Conservation (phyloP, 176 grass and related monocot genomes). For the Ananas comosus region DNA sequence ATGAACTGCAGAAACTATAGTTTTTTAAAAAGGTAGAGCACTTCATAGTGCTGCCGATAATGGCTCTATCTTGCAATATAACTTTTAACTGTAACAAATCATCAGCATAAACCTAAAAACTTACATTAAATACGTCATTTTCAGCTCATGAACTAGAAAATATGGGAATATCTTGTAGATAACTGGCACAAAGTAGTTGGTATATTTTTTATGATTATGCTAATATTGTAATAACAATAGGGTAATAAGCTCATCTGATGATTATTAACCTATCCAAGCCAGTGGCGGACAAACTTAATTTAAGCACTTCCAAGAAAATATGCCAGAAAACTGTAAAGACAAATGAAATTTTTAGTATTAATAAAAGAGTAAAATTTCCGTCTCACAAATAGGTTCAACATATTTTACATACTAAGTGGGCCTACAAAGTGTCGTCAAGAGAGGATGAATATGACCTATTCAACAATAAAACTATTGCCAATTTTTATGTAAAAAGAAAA, state of each 20-base stretch:
- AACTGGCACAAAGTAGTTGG: background rate
- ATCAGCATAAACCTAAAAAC: background rate
- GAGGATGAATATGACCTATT: background rate
- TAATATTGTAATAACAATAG: background rate
- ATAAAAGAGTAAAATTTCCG: background rate
- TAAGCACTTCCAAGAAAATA: background rate
- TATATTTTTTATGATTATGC: background rate
- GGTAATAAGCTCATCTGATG: background rate
- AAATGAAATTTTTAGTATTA: too few relatives aligned
- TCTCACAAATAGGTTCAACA: background rate
- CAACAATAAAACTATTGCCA: background rate
- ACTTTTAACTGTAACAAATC: background rate
- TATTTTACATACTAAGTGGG: background rate
- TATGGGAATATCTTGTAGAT: background rate
- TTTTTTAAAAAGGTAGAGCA: background rate
- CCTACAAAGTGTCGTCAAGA: background rate
- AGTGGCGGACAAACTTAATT: background rate
- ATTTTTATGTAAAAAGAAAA: background rate
- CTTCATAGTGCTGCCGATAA: background rate
- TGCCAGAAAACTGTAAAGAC: background rate
- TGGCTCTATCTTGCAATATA: background rate
- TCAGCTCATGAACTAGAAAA: background rate
- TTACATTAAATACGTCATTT: background rate
- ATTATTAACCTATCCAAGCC: background rate
- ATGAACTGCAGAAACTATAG: too few relatives aligned